These are phyloP conservation scores for Microcyclospora pomicola DNA, from an alignment of 2,329 filamentous ascomycete species.

Conservation along the genomic window DNA sequence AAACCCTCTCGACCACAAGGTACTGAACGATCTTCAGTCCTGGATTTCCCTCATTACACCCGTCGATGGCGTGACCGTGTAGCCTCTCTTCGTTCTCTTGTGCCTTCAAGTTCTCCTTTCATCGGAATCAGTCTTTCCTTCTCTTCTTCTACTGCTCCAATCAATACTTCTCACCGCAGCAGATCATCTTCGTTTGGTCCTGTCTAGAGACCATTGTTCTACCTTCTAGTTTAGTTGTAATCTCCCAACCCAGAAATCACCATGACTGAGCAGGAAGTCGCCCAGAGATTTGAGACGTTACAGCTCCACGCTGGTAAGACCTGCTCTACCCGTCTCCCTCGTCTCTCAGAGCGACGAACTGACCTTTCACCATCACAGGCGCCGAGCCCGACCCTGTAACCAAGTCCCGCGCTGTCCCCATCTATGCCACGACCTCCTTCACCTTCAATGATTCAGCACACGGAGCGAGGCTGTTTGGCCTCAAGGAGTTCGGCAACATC, in stretches of 20 bases:
- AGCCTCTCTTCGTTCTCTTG: too few relatives aligned
- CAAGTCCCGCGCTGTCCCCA: conserved; percentile 81
- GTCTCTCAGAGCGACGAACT: neutral
- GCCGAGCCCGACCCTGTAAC: conserved; percentile 69
- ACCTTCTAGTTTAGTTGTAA: neutral
- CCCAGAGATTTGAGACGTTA: conserved; percentile 36
- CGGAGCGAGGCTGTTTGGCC: conserved; percentile 83
- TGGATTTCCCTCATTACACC: too few relatives aligned
- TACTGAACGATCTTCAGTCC: too few relatives aligned
- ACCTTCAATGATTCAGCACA: conserved; percentile 94
- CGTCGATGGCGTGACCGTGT: conserved; percentile 2
- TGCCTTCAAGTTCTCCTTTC: too few relatives aligned
- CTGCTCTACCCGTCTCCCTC: conserved; percentile 1
- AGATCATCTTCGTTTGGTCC: too few relatives aligned
- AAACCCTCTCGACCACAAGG: too few relatives aligned
- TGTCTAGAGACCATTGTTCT: neutral
- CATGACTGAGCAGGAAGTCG: conserved; percentile 24
- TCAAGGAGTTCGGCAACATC: conserved; percentile 96
- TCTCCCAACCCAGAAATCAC: conserved; percentile 12
- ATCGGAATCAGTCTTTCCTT: too few relatives aligned
- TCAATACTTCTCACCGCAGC: too few relatives aligned
- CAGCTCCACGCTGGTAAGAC: conserved; percentile 35
- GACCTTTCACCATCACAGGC: conserved; percentile 31
- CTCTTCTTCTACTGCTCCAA: too few relatives aligned
- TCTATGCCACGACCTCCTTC: conserved; percentile 87